Base-by-base conservation (phyloP, 768 basidiomycete species). In the Coprinopsis strossmayeri region DNA sequence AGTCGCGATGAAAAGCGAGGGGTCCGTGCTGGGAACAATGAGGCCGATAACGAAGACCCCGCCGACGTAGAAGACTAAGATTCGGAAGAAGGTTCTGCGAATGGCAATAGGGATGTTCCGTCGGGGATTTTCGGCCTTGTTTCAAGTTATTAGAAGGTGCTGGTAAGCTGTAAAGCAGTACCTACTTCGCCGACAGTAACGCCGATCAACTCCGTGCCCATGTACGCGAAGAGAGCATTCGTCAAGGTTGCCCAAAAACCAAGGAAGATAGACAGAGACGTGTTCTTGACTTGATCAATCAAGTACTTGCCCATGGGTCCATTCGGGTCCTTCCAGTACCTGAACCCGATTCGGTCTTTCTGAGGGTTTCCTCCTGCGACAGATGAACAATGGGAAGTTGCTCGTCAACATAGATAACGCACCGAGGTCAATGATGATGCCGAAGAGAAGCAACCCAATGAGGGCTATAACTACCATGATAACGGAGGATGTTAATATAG, bases 131-230 rank as follows among this genome's bases (percentile, higher is more conserved):
- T 86, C 74, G 10, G 81, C 81, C 69, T 80, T 30, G 50, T 23
- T 44, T 53, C 23, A 46, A 40, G n/a, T 38, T 30, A 15, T 23
- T 45, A 13, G 20, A 43, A 45, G 34, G 13, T 25, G 50, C 2
- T 30, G 21, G 13, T 15, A 25, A 3, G 26, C 28, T 37, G 13
- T 10, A 23, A 9, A 11, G 18, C 21, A 7, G 9, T 4, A 26
- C 44, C 40, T 49, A 69, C 68, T 57, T 75, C 73, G 56, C 73
- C 73, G n/a, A 75, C 73, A 30, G 73, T 74, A 3, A 73, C 79
- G 59, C 86, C 86, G 50, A 91, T 80, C 15, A 87, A 70, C 62
- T 91, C 87, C 17, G 86, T 91, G 25, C 85, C 83, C 50, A 82
- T 78, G 60, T 77, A 82, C 12, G 84, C 81, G 64, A 89, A 88